These are phyloP conservation scores for Epichloe brachyelytri DNA, from an alignment of 2,329 filamentous ascomycete species.

Conservation along the genomic window DNA sequence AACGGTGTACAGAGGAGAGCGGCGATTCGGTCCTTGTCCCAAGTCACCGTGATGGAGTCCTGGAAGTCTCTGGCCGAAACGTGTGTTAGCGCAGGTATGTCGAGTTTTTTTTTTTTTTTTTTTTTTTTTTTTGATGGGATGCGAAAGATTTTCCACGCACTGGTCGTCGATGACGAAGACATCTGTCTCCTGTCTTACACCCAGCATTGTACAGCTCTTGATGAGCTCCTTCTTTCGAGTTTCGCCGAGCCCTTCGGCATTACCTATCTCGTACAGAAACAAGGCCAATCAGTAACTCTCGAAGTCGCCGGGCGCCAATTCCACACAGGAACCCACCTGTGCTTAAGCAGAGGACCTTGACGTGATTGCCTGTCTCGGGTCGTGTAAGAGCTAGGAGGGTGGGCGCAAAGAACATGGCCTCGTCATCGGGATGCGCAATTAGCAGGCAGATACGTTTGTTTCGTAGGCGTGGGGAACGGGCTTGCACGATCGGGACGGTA, in stretches of 20 bases:
- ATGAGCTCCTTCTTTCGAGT: constrained; percentile 73
- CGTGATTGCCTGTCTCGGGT: constrained; percentile 70
- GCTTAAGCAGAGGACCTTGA: constrained; percentile 89
- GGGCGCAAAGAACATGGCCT: constrained; percentile 98
- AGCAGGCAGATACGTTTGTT: constrained; percentile 84
- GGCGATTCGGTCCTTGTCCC: constrained; percentile 60
- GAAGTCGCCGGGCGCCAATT: neutral
- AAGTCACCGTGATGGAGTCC: constrained; percentile 74
- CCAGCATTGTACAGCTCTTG: constrained; percentile 65
- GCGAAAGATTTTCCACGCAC: constrained; percentile 25
- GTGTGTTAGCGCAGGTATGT: too few species aligned
- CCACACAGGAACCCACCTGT: constrained; percentile 40
- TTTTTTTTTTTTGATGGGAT: too few species aligned
- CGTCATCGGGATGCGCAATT: constrained; percentile 95
- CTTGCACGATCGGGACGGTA: constrained; percentile 31
- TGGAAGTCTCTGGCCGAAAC: constrained; percentile 46
- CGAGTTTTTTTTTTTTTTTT: too few species aligned
- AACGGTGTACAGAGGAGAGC: constrained; percentile 60
- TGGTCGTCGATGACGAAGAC: constrained; percentile 75
- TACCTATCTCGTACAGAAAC: constrained; percentile 32
- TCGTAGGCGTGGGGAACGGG: constrained; percentile 51
- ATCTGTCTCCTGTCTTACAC: constrained; percentile 61
- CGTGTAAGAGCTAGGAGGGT: constrained; percentile 73
- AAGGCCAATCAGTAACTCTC: neutral
- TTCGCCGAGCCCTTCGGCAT: constrained; percentile 78